A percentile compares a stretch with the other conserved stretches of the same genome.
Evolutionary conservation across 2,329 filamentous ascomycete genomes (phyloP).

Genomic region (Huntiella abstrusa): DNA sequence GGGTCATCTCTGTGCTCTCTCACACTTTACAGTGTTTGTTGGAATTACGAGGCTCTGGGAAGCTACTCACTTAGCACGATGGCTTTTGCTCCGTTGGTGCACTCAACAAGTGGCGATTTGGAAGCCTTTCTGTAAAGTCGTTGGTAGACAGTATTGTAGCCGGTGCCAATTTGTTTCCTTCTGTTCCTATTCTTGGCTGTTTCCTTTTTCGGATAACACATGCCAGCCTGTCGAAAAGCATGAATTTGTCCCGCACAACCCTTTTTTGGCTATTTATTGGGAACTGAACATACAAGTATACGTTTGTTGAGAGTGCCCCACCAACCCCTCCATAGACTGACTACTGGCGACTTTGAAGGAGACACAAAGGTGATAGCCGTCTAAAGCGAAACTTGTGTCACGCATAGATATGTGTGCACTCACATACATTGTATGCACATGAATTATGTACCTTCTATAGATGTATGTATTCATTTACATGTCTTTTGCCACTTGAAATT

Average conservation of each 20-base stretch:
- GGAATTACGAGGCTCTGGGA: too few relatives aligned
- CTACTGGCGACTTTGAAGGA: too few relatives aligned
- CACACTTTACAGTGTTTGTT: too few relatives aligned
- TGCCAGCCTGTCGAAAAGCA: neutral
- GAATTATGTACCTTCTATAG: too few relatives aligned
- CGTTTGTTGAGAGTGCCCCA: conserved; percentile 10
- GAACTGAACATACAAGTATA: neutral
- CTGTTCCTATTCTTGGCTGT: neutral
- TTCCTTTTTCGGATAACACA: conserved; percentile 1
- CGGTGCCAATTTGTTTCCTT: neutral
- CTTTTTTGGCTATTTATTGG: conserved; percentile 1
- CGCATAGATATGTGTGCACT: too few relatives aligned
- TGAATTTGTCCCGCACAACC: neutral
- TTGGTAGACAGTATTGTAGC: conserved; percentile 1
- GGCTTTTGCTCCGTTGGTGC: conserved; percentile 4
- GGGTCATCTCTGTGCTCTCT: too few relatives aligned
- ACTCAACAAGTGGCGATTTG: conserved; percentile 10
- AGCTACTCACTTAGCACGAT: neutral
- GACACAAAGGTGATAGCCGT: too few relatives aligned
- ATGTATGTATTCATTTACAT: too few relatives aligned
- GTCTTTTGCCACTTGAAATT: too few relatives aligned
- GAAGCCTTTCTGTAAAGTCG: neutral
- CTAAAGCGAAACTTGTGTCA: too few relatives aligned
- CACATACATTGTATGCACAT: too few relatives aligned
- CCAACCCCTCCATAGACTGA: conserved; percentile 1